Evolutionary conservation across 73 alveolate genomes (phyloP), one percentile per base, ranked within the genome.

Genomic region (Paraurostyla sp.): DNA sequence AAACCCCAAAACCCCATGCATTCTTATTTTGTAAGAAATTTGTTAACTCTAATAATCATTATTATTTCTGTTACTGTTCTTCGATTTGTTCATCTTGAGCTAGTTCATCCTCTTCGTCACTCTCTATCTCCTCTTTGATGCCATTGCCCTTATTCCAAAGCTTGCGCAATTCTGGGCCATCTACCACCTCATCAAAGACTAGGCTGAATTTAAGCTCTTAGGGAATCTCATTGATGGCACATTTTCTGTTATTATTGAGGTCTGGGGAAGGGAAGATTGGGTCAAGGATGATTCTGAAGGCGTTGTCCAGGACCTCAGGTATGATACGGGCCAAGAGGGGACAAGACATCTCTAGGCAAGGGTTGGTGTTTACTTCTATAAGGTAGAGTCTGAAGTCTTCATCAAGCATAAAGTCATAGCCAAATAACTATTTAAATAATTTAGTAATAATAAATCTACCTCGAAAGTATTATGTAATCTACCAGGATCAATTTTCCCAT

Each of bases 351-450:
- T 92, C 96, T 13, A 92, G 81, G 68, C 96, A 92, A 25, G 96
- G 96, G 60, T 92, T 92, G 0, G 96, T 92, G 57, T 92, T 92
- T 0, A 92, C 90, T 57, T 92, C 96, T 15, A 92, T 92, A 9
- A 92, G 56, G 36, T 73, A 92, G 3, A 92, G 78, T 68, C 87
- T 92, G 58, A 92, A 92, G 36, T 92, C 84, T 23, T 83, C 73
- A 78, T 92, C 96, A 27, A 92, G 76, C 96, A 92, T 92, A 80
- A 88, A 92, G 63, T 92, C 96, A 35, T 87, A 92, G 36, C 96
- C 96, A 35, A 92, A 88, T 35, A 92, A 65, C 92, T 54, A 51
- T 33, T 27, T 20, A 0, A 33, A 0, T 23, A 48, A 52, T 16
- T 23, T 33, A 45, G 32, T 15, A n/a, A 35, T 27, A 9, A 7